phyloP scores from a whole-genome alignment of 768 basidiomycete species.

The Gymnopilus dilepis region DNA sequence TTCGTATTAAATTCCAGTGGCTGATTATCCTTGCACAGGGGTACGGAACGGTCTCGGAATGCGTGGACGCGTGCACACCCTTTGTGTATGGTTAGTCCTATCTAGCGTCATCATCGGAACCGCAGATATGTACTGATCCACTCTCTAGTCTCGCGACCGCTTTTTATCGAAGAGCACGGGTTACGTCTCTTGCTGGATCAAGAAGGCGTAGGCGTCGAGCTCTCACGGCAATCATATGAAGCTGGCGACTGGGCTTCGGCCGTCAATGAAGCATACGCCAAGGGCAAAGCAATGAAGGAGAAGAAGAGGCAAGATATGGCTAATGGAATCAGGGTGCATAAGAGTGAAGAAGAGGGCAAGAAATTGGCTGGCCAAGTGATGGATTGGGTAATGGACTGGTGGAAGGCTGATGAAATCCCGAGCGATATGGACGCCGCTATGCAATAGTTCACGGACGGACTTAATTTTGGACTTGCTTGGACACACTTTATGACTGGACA shows the following conservation, averaged over 20 bases:
- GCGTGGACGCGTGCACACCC: slow-evolving; percentile 75
- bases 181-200: slow-evolving; percentile 64
- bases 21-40: slow-evolving; percentile 47
- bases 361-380: slow-evolving; percentile 54
- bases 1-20: background rate
- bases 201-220: slow-evolving; percentile 73
- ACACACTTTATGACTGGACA: background rate
- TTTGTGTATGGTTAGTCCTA: slow-evolving; percentile 69
- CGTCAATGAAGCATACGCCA: slow-evolving; percentile 61
- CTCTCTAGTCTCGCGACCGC: slow-evolving; percentile 67
- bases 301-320: slow-evolving; percentile 48
- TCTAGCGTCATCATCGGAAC: background rate
- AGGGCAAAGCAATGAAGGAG: slow-evolving; percentile 53
- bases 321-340: slow-evolving; percentile 40
- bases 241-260: slow-evolving; percentile 72
- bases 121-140: slow-evolving; percentile 1
- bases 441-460: no score
- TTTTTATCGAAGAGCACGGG: slow-evolving; percentile 85
- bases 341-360: slow-evolving; percentile 46
- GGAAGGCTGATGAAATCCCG: slow-evolving; percentile 13
- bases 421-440: background rate
- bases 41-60: slow-evolving; percentile 83
- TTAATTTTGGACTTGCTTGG: background rate
- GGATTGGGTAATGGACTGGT: slow-evolving; percentile 53
- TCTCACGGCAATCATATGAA: slow-evolving; percentile 68